Evolutionary conservation across 768 basidiomycete species (phyloP).

Genomic region (Lentinula boryana): DNA sequence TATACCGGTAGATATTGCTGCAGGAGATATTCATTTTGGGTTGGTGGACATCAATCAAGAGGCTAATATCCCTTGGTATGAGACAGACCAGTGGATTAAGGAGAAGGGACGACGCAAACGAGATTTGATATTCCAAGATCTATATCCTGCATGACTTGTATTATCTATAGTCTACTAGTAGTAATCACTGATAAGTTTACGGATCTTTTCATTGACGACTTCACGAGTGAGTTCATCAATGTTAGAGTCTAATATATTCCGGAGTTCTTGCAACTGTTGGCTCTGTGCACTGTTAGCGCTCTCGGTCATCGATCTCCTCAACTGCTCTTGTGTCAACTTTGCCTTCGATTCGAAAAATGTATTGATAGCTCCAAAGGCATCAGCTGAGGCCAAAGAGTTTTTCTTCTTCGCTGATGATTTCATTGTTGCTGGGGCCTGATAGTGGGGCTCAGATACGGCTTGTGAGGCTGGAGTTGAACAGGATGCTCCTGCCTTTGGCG

Average conservation of each 20-base stretch:
- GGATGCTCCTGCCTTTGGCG: too few species aligned
- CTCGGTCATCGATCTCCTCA: not conserved
- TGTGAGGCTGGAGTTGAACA: too few species aligned
- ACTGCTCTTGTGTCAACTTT: too few species aligned
- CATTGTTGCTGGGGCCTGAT: too few species aligned
- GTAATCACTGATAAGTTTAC: not conserved
- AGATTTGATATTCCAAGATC: conserved; percentile 6
- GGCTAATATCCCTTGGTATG: conserved; percentile 2
- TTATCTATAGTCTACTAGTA: too few species aligned
- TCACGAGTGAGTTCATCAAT: not conserved
- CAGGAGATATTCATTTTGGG: not conserved
- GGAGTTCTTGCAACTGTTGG: not conserved
- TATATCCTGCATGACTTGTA: conserved; percentile 1
- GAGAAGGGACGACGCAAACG: not conserved
- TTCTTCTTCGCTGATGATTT: too few species aligned
- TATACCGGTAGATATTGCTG: not conserved
- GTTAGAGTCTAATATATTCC: too few species aligned
- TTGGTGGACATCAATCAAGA: not conserved
- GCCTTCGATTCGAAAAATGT: too few species aligned
- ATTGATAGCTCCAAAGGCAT: too few species aligned
- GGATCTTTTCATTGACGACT: not conserved
- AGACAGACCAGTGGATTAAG: conserved; percentile 9
- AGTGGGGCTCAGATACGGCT: too few species aligned
- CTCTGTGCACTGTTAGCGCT: not conserved
- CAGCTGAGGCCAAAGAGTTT: too few species aligned